phyloP scores from a whole-genome alignment of 1,284 basidiomycete species.

The Microbotryomycetes sp. region DNA sequence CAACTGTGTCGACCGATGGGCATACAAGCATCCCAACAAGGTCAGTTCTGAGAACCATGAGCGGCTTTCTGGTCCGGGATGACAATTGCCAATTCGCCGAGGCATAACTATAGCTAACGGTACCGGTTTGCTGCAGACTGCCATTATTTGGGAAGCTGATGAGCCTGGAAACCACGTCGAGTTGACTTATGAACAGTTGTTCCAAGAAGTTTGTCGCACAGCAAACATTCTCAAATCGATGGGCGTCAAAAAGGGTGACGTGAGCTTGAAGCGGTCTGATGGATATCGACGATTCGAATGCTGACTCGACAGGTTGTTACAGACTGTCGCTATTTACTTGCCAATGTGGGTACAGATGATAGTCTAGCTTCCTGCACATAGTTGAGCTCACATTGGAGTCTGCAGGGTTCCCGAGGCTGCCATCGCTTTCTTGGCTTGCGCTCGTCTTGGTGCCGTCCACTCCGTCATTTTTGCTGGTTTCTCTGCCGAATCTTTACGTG shows the following conservation, averaged over 20 bases:
- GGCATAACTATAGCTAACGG: background rate
- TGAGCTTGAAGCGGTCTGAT: slow-evolving; percentile 11
- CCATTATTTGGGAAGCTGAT: slow-evolving; percentile 98
- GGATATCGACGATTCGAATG: background rate
- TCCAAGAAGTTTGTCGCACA: slow-evolving; percentile 79
- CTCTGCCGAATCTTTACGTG: slow-evolving; percentile 90
- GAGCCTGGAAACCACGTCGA: slow-evolving; percentile 76
- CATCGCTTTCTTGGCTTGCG: slow-evolving; percentile 93
- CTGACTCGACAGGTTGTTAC: background rate
- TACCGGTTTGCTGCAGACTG: slow-evolving; percentile 51
- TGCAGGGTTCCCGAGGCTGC: slow-evolving; percentile 59
- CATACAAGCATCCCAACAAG: slow-evolving; percentile 83
- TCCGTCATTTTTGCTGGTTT: slow-evolving; percentile 99
- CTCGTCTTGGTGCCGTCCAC: slow-evolving; percentile 93
- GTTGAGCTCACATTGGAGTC: slow-evolving; percentile 2
- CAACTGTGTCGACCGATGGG: slow-evolving; percentile 97
- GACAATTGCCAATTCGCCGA: background rate
- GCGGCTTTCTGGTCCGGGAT: background rate
- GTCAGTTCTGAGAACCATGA: slow-evolving; percentile 44
- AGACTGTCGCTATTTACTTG: slow-evolving; percentile 71
- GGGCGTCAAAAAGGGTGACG: slow-evolving; percentile 94
- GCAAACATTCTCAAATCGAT: slow-evolving; percentile 87
- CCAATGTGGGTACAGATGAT: slow-evolving; percentile 35
- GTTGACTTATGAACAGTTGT: slow-evolving; percentile 76
- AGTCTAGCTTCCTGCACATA: background rate